Evolutionary conservation across 2,329 filamentous ascomycete species (phyloP).

Genomic region (Magnaporthiopsis incrustans): DNA sequence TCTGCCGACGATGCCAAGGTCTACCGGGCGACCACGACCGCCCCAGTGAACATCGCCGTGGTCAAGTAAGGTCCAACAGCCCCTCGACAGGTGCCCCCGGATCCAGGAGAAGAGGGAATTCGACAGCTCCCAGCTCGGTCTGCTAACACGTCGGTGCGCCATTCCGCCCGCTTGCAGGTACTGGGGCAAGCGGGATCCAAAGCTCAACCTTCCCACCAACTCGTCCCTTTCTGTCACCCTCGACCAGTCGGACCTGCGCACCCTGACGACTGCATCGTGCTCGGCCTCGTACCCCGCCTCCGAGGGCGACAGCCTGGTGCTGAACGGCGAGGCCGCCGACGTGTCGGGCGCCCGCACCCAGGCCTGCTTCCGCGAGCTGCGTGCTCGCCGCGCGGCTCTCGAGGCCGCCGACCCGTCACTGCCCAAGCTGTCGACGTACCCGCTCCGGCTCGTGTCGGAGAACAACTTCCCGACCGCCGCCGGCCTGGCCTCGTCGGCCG

Average conservation of each 20-base stretch:
- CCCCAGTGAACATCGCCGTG: conserved; percentile 95
- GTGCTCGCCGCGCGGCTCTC: conserved; percentile 65
- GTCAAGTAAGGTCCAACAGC: conserved; percentile 61
- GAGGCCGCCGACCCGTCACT: conserved; percentile 65
- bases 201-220: conserved; percentile 95
- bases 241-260: conserved; percentile 86
- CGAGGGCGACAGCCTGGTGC: conserved; percentile 59
- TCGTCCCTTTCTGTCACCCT: conserved; percentile 95
- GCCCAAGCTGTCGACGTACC: conserved; percentile 70
- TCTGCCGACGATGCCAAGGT: conserved; percentile 40
- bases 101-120: not conserved
- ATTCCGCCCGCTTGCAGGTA: conserved; percentile 36
- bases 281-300: conserved; percentile 42
- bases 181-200: conserved; percentile 95
- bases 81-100: not conserved
- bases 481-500: conserved; percentile 68
- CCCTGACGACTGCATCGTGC: conserved; percentile 91
- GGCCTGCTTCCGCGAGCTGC: conserved; percentile 84
- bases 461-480: conserved; percentile 99
- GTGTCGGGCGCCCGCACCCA: conserved; percentile 85
- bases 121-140: conserved; percentile 1
- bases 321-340: conserved; percentile 79
- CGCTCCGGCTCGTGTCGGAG: conserved; percentile 82
- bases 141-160: conserved; percentile 33
- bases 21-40: conserved; percentile 90